phyloP scores from a whole-genome alignment of 1,139 yeast species.

The Lodderomyces orthopsilosis region DNA sequence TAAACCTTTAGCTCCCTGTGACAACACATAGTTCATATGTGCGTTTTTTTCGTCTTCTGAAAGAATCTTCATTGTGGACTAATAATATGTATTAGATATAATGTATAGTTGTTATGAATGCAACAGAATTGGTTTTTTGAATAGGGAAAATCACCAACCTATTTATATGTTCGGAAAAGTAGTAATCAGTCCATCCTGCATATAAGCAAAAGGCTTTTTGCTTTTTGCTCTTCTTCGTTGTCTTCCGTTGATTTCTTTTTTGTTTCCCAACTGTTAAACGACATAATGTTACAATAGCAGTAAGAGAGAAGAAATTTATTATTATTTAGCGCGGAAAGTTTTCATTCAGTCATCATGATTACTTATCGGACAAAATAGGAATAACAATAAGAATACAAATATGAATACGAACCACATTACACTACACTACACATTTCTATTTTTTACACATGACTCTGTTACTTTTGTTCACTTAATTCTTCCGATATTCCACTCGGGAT shows the following conservation, averaged over 20 bases:
- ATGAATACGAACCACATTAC: too few species aligned
- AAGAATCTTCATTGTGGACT: slow-evolving; percentile 35
- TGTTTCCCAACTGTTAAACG: too few species aligned
- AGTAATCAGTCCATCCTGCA: not conserved
- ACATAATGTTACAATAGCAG: too few species aligned
- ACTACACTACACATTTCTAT: too few species aligned
- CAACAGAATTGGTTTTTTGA: too few species aligned
- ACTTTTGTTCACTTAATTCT: not conserved
- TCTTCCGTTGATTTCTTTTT: not conserved
- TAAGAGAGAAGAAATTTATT: too few species aligned
- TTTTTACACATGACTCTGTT: not conserved
- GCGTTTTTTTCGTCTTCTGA: slow-evolving; percentile 42
- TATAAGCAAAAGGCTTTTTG: not conserved
- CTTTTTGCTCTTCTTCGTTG: not conserved
- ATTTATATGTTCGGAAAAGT: not conserved
- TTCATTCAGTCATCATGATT: not conserved
- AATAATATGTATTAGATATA: not conserved
- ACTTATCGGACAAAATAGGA: slow-evolving; percentile 1
- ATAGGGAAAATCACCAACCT: too few species aligned
- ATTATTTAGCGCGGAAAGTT: not conserved
- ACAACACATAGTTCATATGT: slow-evolving; percentile 33
- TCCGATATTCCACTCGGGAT: not conserved
- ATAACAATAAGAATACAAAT: not conserved
- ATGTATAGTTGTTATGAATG: too few species aligned
- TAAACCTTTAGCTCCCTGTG: slow-evolving; percentile 43